Conservation (phyloP, 1,284 basidiomycete species). For the Heterobasidion irregulare region DNA sequence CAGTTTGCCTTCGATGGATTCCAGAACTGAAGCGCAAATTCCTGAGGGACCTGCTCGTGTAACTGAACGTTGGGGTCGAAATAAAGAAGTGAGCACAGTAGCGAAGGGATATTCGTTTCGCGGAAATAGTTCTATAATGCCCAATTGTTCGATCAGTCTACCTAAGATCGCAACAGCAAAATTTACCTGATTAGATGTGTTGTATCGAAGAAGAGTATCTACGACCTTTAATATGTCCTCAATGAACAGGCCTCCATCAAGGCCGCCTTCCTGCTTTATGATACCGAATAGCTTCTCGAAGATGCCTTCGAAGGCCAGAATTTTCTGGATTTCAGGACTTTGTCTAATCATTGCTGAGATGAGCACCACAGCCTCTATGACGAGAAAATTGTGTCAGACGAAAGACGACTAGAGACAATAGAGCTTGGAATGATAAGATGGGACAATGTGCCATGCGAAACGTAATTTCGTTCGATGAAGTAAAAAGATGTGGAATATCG, state of each 20-base stretch:
- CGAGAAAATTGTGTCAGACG: not conserved
- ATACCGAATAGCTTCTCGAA: conserved; percentile 95
- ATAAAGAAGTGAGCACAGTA: conserved; percentile 77
- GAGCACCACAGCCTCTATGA: conserved; percentile 74
- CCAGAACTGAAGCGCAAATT: conserved; percentile 96
- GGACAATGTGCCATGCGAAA: not conserved
- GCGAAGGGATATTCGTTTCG: conserved; percentile 80
- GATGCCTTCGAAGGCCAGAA: conserved; percentile 93
- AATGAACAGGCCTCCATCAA: conserved; percentile 86
- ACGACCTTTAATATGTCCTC: conserved; percentile 84
- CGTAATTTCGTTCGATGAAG: no score
- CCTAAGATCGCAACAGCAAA: conserved; percentile 4
- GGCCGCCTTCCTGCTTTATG: conserved; percentile 80
- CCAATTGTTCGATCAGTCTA: not conserved
- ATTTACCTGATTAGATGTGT: conserved; percentile 88
- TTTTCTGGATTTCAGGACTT: conserved; percentile 94
- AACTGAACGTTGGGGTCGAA: conserved; percentile 89
- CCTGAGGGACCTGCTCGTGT: conserved; percentile 71
- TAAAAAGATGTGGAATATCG: no score
- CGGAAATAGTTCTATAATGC: conserved; percentile 85
- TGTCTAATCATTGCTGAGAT: conserved; percentile 78
- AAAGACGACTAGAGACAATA: not conserved
- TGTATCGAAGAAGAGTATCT: conserved; percentile 83
- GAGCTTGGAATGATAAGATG: not conserved
- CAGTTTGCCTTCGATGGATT: conserved; percentile 84